A percentile compares a stretch with the other conserved stretches of the same genome.
Evolutionary conservation across 345 rosid genomes (phyloP).

Genomic region (Carallia pectinifolia): DNA sequence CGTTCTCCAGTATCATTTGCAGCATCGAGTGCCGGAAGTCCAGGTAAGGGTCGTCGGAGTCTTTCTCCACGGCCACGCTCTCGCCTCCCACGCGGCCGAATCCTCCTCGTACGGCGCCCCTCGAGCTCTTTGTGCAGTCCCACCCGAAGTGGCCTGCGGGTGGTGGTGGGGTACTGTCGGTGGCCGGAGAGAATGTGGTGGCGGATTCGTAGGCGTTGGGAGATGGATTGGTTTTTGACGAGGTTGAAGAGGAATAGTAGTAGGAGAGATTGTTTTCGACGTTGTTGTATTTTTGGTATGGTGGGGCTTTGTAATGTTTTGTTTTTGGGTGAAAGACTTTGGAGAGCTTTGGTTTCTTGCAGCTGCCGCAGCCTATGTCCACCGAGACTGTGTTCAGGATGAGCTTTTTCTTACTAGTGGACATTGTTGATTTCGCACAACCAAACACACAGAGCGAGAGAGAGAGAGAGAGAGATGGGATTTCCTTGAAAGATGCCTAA

Average conservation of each 20-base stretch:
- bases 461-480: not conserved
- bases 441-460: conserved; percentile 3
- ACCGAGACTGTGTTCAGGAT: conserved; percentile 55
- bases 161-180: conserved; percentile 11
- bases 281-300: conserved; percentile 13
- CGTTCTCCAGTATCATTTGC: conserved; percentile 89
- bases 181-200: conserved; percentile 39
- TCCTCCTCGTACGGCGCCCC: conserved; percentile 40
- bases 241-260: conserved; percentile 26
- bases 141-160: conserved; percentile 9
- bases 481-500: not conserved
- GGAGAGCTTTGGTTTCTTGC: conserved; percentile 55
- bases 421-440: conserved; percentile 27
- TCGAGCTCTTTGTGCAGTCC: conserved; percentile 25
- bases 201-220: conserved; percentile 18
- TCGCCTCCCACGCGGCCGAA: conserved; percentile 58
- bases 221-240: conserved; percentile 14
- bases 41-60: conserved; percentile 84
- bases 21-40: conserved; percentile 94
- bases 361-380: conserved; percentile 67
- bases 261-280: conserved; percentile 7
- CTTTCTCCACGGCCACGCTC: conserved; percentile 89
- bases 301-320: conserved; percentile 25
- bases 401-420: conserved; percentile 47
- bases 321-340: conserved; percentile 46